Evolutionary conservation across 306 rosid species (phyloP).

Genomic region (Malus sieversii): DNA sequence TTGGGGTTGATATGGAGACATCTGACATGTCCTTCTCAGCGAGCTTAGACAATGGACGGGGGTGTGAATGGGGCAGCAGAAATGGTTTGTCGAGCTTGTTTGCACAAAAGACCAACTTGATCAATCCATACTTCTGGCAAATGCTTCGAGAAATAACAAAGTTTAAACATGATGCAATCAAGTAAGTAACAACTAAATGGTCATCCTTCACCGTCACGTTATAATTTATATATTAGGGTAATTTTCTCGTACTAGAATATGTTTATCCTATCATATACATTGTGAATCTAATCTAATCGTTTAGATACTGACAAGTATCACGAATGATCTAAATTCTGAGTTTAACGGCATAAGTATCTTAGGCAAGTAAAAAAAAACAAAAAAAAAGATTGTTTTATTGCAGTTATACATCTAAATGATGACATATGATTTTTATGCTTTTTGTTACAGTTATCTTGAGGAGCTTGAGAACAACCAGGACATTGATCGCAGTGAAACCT

Average conservation of each 20-base stretch:
- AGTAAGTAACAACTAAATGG: slow-evolving; percentile 31
- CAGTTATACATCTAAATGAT: too few relatives aligned
- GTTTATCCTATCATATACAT: too few relatives aligned
- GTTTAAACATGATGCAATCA: slow-evolving; percentile 62
- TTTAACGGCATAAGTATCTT: too few relatives aligned
- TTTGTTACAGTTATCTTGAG: slow-evolving; percentile 60
- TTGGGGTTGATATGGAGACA: slow-evolving; percentile 73
- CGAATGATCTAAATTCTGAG: not conserved
- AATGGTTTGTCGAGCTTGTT: slow-evolving; percentile 67
- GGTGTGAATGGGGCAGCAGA: slow-evolving; percentile 88
- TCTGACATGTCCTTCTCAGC: slow-evolving; percentile 86
- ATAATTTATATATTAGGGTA: too few relatives aligned
- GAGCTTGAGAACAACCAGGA: slow-evolving; percentile 59
- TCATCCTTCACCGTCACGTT: not conserved
- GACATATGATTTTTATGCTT: not conserved
- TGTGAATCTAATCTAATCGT: not conserved
- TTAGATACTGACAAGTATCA: not conserved
- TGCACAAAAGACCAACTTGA: slow-evolving; percentile 61
- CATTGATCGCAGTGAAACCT: slow-evolving; percentile 61
- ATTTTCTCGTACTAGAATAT: too few relatives aligned
- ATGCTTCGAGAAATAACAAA: slow-evolving; percentile 68
- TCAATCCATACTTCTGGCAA: slow-evolving; percentile 70
- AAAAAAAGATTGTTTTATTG: not conserved
- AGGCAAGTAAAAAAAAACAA: too few relatives aligned
- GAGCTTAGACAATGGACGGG: slow-evolving; percentile 63